Evolutionary conservation across 768 basidiomycete species (phyloP).

Genomic region (Pholiota molesta): DNA sequence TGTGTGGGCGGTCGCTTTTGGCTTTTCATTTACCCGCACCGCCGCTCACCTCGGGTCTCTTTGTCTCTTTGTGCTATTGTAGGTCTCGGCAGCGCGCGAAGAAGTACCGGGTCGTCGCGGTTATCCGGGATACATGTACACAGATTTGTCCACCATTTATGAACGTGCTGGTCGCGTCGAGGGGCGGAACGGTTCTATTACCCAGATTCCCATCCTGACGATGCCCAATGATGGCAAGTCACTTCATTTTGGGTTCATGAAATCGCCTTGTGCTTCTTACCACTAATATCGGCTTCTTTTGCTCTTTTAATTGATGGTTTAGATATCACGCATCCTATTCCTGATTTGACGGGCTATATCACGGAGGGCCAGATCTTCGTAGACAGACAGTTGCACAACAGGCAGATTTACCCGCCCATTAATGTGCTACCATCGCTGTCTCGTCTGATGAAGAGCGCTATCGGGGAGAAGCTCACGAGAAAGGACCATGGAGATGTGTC

Average conservation of each 20-base stretch:
- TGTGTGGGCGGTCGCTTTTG: slow-evolving; percentile 35
- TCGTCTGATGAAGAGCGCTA: slow-evolving; percentile 99
- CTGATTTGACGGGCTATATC: slow-evolving; percentile 99
- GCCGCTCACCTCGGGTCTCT: slow-evolving; percentile 23
- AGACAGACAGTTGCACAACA: slow-evolving; percentile 95
- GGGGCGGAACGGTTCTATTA: slow-evolving; percentile 98
- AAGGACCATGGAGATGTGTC: slow-evolving; percentile 99
- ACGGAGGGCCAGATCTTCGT: slow-evolving; percentile 99
- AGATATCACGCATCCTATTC: slow-evolving; percentile 99
- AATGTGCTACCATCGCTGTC: slow-evolving; percentile 98
- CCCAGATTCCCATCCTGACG: slow-evolving; percentile 98
- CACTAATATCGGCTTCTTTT: slow-evolving; percentile 11
- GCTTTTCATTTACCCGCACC: slow-evolving; percentile 16
- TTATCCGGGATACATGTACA: slow-evolving; percentile 98
- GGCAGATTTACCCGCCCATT: slow-evolving; percentile 98
- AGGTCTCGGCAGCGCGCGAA: slow-evolving; percentile 98
- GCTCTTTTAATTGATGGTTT: not conserved
- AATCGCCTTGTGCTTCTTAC: slow-evolving; percentile 4
- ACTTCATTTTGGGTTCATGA: slow-evolving; percentile 15
- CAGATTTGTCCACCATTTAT: slow-evolving; percentile 98
- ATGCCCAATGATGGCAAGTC: slow-evolving; percentile 98
- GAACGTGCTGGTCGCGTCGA: slow-evolving; percentile 98
- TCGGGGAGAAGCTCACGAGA: slow-evolving; percentile 95
- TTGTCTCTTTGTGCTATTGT: slow-evolving; percentile 18
- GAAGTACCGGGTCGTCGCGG: slow-evolving; percentile 99